Evolutionary conservation across 208 protist genomes (phyloP), one percentile per base, ranked within the genome.

Genomic region (Angomonas ambiguus): DNA sequence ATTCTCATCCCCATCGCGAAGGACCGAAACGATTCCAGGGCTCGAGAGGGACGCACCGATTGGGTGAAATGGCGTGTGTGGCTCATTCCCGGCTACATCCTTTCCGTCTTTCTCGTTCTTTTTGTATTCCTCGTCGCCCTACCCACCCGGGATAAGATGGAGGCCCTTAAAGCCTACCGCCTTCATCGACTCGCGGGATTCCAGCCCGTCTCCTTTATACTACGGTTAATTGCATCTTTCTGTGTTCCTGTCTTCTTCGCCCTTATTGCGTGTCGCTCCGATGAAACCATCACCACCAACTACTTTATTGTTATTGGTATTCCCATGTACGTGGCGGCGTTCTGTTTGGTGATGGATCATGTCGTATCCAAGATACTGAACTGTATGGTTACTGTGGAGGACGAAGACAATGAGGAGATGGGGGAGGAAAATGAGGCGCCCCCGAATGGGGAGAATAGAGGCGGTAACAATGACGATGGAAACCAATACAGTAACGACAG

Each of bases 1-100:
- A 80, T 93, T 62, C 32, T 93, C 20, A 70, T 88, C 1, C 87
- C 87, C 35, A 76, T 93, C 42, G 65, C 57, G 20, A 91, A 91
- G 62, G 82, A 93, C 53, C 58, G 69, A 28, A 93, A 90, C 51
- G 79, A 87, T 53, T 33, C 45, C 2, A 62, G 45, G 18, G 41
- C 34, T 20, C 25, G 58, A 2, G 57, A 70, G 45, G 73, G 73
- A n/a, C 68, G 60, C 22, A 74, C 61, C 11, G 69, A 86, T 60
- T 85, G 65, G 62, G 38, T 82, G 28, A 60, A 78, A 58, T 93
- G 87, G 84, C 78, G 81, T 33, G 64, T 82, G n/a, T 80, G 68
- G 65, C 74, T 93, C 30, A 83, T 77, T 25, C 87, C 87, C 24
- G 68, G 77, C 38, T 93, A 93, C 64, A 62, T 90, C 32, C 61